These are phyloP conservation scores for Gossypium raimondii DNA, from an alignment of 345 rosid genomes.

Conservation along the genomic window DNA sequence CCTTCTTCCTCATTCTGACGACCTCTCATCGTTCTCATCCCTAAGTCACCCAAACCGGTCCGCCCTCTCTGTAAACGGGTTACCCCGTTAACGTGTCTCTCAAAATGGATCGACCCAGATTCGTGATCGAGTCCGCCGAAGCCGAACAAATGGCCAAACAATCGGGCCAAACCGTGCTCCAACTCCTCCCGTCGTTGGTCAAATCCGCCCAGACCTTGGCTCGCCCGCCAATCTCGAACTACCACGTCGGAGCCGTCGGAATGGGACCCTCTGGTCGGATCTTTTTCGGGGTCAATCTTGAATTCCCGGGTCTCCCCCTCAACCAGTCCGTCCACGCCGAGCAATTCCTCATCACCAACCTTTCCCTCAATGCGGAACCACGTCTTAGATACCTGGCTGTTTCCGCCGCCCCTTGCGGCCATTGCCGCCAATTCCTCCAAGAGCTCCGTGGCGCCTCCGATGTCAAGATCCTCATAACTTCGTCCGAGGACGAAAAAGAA, in stretches of 20 bases:
- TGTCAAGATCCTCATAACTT: constrained; percentile 48
- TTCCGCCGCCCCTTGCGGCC: constrained; percentile 96
- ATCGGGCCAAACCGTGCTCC: constrained; percentile 42
- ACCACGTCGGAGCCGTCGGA: constrained; percentile 75
- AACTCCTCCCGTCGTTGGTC: constrained; percentile 71
- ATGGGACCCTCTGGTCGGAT: constrained; percentile 86
- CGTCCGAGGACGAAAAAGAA: constrained; percentile 10
- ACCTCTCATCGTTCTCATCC: neutral
- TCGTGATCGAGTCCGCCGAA: constrained; percentile 62
- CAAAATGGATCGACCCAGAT: constrained; percentile 48
- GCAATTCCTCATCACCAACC: constrained; percentile 88
- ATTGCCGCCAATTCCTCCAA: constrained; percentile 96
- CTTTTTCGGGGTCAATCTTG: constrained; percentile 80
- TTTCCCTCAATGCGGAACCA: constrained; percentile 60
- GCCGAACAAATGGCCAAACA: constrained; percentile 62
- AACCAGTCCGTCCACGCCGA: constrained; percentile 93
- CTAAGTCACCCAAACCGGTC: neutral
- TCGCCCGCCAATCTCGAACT: constrained; percentile 80
- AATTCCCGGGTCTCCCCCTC: constrained; percentile 91
- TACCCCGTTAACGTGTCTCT: constrained; percentile 14
- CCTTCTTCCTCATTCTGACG: neutral
- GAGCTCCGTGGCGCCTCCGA: constrained; percentile 72
- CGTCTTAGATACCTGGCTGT: constrained; percentile 58
- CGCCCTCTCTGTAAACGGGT: constrained; percentile 20
- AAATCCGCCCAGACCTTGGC: constrained; percentile 57